A percentile compares a stretch with the other conserved stretches of the same genome.
phyloP scores from a whole-genome alignment of 2,329 filamentous ascomycete genomes.

The Blumeriella jaapii region DNA sequence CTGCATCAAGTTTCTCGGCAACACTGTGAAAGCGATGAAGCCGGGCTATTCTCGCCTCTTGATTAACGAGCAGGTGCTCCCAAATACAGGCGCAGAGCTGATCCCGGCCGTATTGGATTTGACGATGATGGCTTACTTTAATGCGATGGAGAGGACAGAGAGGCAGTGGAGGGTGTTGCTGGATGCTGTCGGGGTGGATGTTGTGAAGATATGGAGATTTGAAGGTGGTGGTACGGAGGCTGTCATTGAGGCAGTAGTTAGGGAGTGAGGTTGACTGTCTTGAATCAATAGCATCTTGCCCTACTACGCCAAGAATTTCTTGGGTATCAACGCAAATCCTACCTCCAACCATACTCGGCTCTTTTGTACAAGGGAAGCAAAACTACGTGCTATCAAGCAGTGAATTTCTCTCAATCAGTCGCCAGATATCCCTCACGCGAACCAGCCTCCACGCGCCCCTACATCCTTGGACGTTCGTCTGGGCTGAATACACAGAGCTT shows the following conservation, averaged over 20 bases:
- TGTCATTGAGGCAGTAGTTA: constrained; percentile 5
- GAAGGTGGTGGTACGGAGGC: constrained; percentile 2
- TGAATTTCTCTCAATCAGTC: too few species aligned
- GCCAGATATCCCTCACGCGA: too few species aligned
- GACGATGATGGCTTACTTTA: constrained; percentile 1
- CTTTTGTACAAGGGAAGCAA: too few species aligned
- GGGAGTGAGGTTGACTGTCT: constrained; percentile 2
- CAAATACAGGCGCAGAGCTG: background rate
- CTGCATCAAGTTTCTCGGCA: background rate
- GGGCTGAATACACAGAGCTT: too few species aligned
- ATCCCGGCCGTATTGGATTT: background rate
- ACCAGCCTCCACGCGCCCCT: too few species aligned
- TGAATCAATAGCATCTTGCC: too few species aligned
- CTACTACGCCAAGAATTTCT: too few species aligned
- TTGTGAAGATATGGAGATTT: constrained; percentile 6
- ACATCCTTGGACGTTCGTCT: too few species aligned
- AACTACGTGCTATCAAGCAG: too few species aligned
- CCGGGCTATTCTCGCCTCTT: constrained; percentile 2
- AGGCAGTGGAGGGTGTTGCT: constrained; percentile 3
- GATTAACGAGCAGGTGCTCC: constrained; percentile 1
- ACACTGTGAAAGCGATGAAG: constrained; percentile 3
- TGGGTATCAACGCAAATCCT: too few species aligned
- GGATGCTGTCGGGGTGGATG: constrained; percentile 1
- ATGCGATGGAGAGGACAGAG: constrained; percentile 5
- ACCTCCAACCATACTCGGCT: too few species aligned